Conservation (phyloP, 345 rosid genomes). For the Salix dunnii region DNA sequence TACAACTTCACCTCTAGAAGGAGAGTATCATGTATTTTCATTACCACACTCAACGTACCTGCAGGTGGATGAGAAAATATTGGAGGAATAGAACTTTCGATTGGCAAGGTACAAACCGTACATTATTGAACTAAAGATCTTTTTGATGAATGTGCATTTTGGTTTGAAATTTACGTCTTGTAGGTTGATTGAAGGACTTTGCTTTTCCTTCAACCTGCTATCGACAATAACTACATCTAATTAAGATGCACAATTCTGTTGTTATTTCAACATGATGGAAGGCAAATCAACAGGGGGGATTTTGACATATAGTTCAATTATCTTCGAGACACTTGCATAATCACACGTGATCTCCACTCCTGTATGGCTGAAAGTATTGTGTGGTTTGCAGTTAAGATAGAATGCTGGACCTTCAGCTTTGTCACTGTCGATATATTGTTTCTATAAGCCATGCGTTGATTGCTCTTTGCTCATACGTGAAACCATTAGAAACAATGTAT, state of each 20-base stretch:
- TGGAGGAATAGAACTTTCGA: too few species aligned
- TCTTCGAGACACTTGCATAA: constrained; percentile 1
- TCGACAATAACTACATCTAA: not conserved
- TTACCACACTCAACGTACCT: too few species aligned
- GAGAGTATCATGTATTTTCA: too few species aligned
- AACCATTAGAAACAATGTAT: constrained; percentile 82
- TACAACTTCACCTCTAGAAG: too few species aligned
- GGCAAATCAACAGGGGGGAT: not conserved
- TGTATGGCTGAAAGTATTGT: constrained; percentile 65
- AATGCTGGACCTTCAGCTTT: constrained; percentile 50
- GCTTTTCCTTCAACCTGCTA: not conserved
- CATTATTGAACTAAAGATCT: too few species aligned
- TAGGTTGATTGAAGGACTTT: too few species aligned
- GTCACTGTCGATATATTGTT: constrained; percentile 75
- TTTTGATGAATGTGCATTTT: too few species aligned
- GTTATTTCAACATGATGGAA: not conserved
- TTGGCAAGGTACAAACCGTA: too few species aligned
- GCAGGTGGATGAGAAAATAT: too few species aligned
- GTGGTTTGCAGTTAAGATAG: constrained; percentile 52
- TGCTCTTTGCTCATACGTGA: constrained; percentile 71
- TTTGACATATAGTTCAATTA: not conserved
- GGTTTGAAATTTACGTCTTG: too few species aligned
- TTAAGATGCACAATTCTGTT: not conserved
- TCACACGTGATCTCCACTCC: constrained; percentile 64
- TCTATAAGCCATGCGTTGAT: constrained; percentile 66